phyloP scores from a whole-genome alignment of 116 monocot species.

The Zostera marina region DNA sequence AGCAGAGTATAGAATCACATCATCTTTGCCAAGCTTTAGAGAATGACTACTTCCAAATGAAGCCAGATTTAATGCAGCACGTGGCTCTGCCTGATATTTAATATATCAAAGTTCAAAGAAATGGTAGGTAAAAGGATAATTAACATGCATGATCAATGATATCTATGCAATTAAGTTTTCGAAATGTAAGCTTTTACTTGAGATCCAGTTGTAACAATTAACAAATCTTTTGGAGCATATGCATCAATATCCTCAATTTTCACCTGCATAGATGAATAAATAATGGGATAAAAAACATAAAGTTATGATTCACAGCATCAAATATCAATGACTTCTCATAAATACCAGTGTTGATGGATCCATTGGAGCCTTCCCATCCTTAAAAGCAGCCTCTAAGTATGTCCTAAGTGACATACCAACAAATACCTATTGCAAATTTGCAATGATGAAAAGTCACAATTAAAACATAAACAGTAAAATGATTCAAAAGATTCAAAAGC shows the following conservation, averaged over 20 bases:
- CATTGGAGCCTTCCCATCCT: slow-evolving; percentile 96
- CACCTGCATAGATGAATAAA: slow-evolving; percentile 30
- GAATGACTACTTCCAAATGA: slow-evolving; percentile 95
- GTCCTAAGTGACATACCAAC: slow-evolving; percentile 98
- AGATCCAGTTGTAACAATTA: slow-evolving; percentile 97
- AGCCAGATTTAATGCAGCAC: slow-evolving; percentile 98
- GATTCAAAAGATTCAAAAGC: not conserved
- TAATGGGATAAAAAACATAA: no score
- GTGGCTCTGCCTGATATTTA: slow-evolving; percentile 81
- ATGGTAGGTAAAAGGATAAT: slow-evolving; percentile 7
- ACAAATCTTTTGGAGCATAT: slow-evolving; percentile 88
- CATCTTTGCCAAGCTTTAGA: slow-evolving; percentile 79
- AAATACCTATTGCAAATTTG: slow-evolving; percentile 67
- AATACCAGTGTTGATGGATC: slow-evolving; percentile 97
- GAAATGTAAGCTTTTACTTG: slow-evolving; percentile 34
- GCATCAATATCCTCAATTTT: slow-evolving; percentile 97
- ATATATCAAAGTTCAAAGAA: slow-evolving; percentile 7
- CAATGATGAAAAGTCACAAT: not conserved
- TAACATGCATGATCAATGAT: no score
- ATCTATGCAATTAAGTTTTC: not conserved
- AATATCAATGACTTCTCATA: not conserved
- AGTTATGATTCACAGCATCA: no score
- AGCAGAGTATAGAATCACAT: slow-evolving; percentile 90
- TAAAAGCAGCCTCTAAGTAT: slow-evolving; percentile 96
- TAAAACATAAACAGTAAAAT: not conserved